These are phyloP conservation scores for Penicillium occitanis DNA, from an alignment of 2,329 filamentous ascomycete genomes.

Conservation along the genomic window DNA sequence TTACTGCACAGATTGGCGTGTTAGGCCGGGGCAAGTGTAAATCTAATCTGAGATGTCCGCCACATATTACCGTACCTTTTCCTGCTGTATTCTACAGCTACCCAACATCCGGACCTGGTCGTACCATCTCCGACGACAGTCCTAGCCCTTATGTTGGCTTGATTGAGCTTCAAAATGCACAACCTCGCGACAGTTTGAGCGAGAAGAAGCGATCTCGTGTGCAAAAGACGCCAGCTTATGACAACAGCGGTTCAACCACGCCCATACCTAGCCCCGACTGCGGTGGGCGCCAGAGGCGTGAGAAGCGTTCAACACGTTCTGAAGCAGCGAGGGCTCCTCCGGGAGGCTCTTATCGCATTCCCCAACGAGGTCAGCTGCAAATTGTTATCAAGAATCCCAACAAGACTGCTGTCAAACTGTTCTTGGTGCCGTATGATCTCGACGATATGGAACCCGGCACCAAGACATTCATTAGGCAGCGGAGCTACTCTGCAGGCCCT, in stretches of 20 bases:
- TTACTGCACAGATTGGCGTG: constrained; percentile 92
- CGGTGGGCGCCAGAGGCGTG: constrained; percentile 46
- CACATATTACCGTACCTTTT: constrained; percentile 87
- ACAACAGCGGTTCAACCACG: constrained; percentile 14
- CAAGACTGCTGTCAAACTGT: constrained; percentile 95
- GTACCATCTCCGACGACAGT: constrained; percentile 70
- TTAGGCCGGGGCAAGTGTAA: constrained; percentile 88
- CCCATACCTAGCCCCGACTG: constrained; percentile 21
- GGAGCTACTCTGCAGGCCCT: constrained; percentile 84
- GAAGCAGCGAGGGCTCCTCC: constrained; percentile 67
- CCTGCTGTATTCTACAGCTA: constrained; percentile 97
- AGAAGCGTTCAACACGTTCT: constrained; percentile 62
- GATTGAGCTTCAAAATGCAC: constrained; percentile 82
- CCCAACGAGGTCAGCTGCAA: constrained; percentile 88
- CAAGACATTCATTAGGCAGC: constrained; percentile 93
- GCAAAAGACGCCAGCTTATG: constrained; percentile 19
- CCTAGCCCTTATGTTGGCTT: constrained; percentile 95
- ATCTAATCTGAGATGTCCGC: constrained; percentile 75
- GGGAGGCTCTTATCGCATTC: constrained; percentile 89
- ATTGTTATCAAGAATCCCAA: constrained; percentile 98
- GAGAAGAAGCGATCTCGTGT: constrained; percentile 36
- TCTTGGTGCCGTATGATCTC: constrained; percentile 89
- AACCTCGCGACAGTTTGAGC: constrained; percentile 53
- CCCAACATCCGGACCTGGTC: constrained; percentile 63
- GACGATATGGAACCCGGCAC: constrained; percentile 89